Evolutionary conservation across 2,329 filamentous ascomycete species (phyloP), one percentile per base, ranked within the genome.

Genomic region (Sporothrix pseudoabietina): DNA sequence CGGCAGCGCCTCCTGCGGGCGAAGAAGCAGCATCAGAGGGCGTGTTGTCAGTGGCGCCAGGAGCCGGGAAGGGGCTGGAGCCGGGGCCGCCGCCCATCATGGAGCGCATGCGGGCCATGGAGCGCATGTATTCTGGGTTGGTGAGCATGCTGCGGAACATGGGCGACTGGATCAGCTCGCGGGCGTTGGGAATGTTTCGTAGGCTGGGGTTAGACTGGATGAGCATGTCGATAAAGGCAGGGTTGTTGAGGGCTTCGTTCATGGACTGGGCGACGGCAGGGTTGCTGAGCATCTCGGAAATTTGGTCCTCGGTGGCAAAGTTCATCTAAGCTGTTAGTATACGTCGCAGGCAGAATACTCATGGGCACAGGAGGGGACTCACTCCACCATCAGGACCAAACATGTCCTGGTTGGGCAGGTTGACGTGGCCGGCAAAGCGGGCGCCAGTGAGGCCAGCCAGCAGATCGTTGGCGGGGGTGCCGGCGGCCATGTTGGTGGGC

Each of bases 371-470:
- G 57, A 72, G 72, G 16, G 16, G 16, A 89, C 94, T 87, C 87
- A 97, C 94, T 74, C 95, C 95, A 78, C 95, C 95, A 80, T 98
- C 95, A 35, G 94, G 93, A 16, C 96, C 95, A 81, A 99, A 98
- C 84, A 94, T 90, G 76, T 94, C 92, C 75, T 92, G 90, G 72
- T 92, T 93, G 3, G 96, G 96, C 54, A 99, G 87, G 75, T 94
- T 93, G 73, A 94, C 91, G 80, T 97, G 94, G 7, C 96, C 96
- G 57, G 96, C 96, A 82, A 97, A 98, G 77, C 96, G 88, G 39
- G 96, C 96, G 71, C 96, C 95, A 0, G 96, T 99, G 77, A 99
- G 84, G 22, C 92, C 94, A 69, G 94, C 94, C 30, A 99, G 87
- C 54, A 94, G 93, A 80, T 98, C 97, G 83, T 96, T 96, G 32